Base-by-base conservation (phyloP, 345 rosid genomes). In the Salix brachista region DNA sequence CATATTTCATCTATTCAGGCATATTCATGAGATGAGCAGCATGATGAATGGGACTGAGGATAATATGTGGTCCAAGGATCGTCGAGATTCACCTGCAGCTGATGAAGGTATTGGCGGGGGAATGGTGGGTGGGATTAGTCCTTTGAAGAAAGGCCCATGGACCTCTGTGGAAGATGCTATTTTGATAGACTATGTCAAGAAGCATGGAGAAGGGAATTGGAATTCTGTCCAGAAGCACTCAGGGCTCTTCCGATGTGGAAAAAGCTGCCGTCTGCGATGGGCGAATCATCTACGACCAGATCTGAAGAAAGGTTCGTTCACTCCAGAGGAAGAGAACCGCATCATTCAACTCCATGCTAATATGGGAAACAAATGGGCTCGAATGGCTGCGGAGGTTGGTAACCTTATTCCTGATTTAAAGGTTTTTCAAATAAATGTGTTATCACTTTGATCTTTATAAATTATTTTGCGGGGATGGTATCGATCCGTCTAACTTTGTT, bases 281-380 rank as follows among this genome's bases (percentile, higher is more conserved):
- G 97, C 99, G 73, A 95, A 95, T 83, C 99, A 95, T 83, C 83
- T 96, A 41, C 87, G 99, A 86, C 99, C 98, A 36, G 94, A 96
- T 88, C 80, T 96, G 86, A 96, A 92, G 91, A 96, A 96, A 87
- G 98, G 97, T 75, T 92, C 97, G 30, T 96, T 96, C 86, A 91
- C 96, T 70, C 91, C 73, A 42, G 92, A 92, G 72, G 99, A 96
- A 84, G 99, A 96, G 77, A 90, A 87, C 71, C 87, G 90, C 82
- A 96, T 96, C 74, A 83, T 92, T 77, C 94, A 93, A 75, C 91
- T 96, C 79, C 99, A 93, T 80, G 88, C 95, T 75, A 90, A 92
- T 83, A 88, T 96, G 92, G 99, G 99, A 73, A 96, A 96, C 88
- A 95, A 95, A 85, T 95, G 99, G 99, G 98, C 99, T 39, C 96